Base-by-base conservation (phyloP, 1,139 yeast genomes). In the Arxiozyma slooffiae region DNA sequence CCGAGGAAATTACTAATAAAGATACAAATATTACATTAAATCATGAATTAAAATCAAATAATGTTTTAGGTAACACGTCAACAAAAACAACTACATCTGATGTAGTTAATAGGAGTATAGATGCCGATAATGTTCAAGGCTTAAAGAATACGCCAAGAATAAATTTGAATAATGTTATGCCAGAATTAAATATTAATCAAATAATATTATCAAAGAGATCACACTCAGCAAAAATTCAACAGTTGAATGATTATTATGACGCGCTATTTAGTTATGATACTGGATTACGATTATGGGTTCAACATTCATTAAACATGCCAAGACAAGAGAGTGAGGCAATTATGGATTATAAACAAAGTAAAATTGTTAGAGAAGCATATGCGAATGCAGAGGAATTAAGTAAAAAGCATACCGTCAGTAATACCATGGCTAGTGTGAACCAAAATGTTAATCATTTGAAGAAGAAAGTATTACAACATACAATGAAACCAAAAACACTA, bases 381-480 rank as follows among this genome's bases (percentile, higher is more conserved):
- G 66, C 67, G 3, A 64, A 66, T 39, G 67, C 69, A 1, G 70
- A 67, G 36, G 66, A 63, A 23, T 51, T 66, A 46, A 63, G 65
- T 41, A 63, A 57, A 52, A 65, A 58, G 53, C 57, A 63, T 46
- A 60, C 64, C 4, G 65, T 65, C n/a, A 63, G 59, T 39, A 64
- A 63, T 49, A 64, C 67, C 1, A 67, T 65, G 7, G 63, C 65
- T 17, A 63, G 60, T 37, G 68, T 67, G 4, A 66, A 66, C 34
- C 69, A 66, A 48, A 66, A 66, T 46, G 68, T 66, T 26, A 64
- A 58, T 34, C 70, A 66, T 46, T 50, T 66, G 44, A 64, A 60
- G 39, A 64, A 64, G 48, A 67, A 64, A 44, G 69, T 65, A 2
- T 61, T 67, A 43, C 58, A 62, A 7, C 66, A 64, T 49, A 61